A percentile compares a stretch with the other conserved stretches of the same genome.
phyloP scores from a whole-genome alignment of 257 asterid genomes.

The Solanum pimpinellifolium region DNA sequence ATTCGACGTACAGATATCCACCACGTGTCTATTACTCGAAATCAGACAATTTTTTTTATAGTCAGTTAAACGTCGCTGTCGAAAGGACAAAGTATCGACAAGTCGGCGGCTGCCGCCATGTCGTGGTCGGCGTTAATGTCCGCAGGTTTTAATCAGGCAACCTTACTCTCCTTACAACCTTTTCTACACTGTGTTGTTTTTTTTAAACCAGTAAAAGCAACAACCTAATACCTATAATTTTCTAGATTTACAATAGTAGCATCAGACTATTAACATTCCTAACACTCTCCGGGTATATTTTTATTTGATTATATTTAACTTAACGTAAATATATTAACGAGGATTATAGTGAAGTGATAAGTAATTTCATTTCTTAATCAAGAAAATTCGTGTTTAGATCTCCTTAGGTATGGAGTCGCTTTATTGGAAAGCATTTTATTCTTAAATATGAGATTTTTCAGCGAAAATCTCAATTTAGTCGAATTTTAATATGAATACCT shows the following conservation, averaged over 20 bases:
- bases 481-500: no score
- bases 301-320: no score
- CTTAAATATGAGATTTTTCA: accelerated
- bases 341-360: no score
- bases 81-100: slow-evolving; percentile 18
- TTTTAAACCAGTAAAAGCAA: neutral
- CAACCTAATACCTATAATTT: neutral
- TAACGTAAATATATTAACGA: no score
- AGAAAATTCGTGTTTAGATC: no score
- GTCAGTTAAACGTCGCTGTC: slow-evolving; percentile 46
- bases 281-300: neutral
- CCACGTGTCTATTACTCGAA: slow-evolving; percentile 16
- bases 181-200: neutral
- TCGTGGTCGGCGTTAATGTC: slow-evolving; percentile 28
- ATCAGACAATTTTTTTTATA: neutral
- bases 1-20: slow-evolving; percentile 1
- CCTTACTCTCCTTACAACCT: neutral
- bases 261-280: neutral
- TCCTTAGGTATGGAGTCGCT: accelerated
- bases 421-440: accelerated
- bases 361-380: accelerated
- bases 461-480: no score
- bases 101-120: slow-evolving; percentile 49
- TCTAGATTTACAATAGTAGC: neutral
- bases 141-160: neutral